phyloP scores from a whole-genome alignment of 345 rosid genomes.

The Physaria fendleri region DNA sequence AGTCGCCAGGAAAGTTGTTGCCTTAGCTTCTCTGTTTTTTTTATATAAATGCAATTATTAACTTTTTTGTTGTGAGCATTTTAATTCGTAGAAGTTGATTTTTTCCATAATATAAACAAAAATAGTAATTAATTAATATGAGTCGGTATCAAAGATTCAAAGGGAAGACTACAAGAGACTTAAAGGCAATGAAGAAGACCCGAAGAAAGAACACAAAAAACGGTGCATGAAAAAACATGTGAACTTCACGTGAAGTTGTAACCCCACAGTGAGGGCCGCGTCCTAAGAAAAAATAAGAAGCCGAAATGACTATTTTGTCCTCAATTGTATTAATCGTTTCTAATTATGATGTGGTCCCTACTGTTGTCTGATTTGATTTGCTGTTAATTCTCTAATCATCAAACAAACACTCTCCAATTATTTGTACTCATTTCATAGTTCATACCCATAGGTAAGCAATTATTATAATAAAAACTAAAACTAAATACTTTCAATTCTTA shows the following conservation, averaged over 20 bases:
- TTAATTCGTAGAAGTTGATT: neutral
- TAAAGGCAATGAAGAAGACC: neutral
- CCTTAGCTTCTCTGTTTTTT: too few species aligned
- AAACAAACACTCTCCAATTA: slow-evolving; percentile 2
- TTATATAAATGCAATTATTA: too few species aligned
- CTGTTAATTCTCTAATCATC: slow-evolving; percentile 16
- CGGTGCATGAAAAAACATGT: slow-evolving; percentile 34
- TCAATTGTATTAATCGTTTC: neutral
- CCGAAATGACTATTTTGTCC: slow-evolving; percentile 1
- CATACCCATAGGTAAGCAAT: neutral
- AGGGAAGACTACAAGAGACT: slow-evolving; percentile 4
- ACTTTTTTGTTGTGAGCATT: neutral
- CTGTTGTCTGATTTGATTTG: slow-evolving; percentile 18
- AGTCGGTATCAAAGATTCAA: neutral
- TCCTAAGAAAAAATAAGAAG: neutral
- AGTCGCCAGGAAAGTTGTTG: too few species aligned
- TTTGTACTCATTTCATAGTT: slow-evolving; percentile 12
- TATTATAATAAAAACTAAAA: too few species aligned
- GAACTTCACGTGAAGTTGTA: slow-evolving; percentile 46
- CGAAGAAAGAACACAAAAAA: slow-evolving; percentile 4
- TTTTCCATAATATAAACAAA: neutral
- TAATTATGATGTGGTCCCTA: slow-evolving; percentile 2
- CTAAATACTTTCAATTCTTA: too few species aligned
- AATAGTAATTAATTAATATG: neutral
- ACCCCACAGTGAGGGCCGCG: neutral